Conservation (phyloP, 164 flowering plant species). For the Liriodendron chinense region DNA sequence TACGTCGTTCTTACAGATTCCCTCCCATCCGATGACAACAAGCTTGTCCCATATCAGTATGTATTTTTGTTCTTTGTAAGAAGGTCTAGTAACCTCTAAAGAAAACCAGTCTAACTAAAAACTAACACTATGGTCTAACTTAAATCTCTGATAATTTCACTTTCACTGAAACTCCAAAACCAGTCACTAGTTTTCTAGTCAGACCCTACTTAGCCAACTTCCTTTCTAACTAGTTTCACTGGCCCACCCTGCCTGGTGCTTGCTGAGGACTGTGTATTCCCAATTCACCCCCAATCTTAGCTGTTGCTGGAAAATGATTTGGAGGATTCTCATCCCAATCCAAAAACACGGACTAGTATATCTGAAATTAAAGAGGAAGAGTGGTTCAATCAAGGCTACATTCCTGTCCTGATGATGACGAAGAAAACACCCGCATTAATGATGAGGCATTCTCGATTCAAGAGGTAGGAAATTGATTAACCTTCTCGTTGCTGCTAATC, state of each 20-base stretch:
- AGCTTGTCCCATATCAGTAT: constrained; percentile 92
- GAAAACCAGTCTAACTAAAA: too few relatives aligned
- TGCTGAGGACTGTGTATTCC: constrained; percentile 34
- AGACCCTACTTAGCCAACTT: too few relatives aligned
- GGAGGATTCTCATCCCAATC: constrained; percentile 85
- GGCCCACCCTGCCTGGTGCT: too few relatives aligned
- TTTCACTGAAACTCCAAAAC: too few relatives aligned
- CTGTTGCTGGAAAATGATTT: constrained; percentile 70
- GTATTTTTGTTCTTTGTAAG: constrained; percentile 24
- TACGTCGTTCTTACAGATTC: constrained; percentile 77
- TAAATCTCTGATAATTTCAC: too few relatives aligned
- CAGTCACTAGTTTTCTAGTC: too few relatives aligned
- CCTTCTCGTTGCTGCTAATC: neutral
- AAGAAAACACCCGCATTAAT: constrained; percentile 43
- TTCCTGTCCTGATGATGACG: constrained; percentile 66
- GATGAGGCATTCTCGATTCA: constrained; percentile 57
- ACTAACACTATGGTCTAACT: too few relatives aligned
- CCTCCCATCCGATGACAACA: constrained; percentile 92
- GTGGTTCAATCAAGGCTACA: constrained; percentile 78
- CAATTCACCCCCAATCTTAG: constrained; percentile 58
- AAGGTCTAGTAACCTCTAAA: neutral
- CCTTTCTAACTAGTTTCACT: too few relatives aligned
- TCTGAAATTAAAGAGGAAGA: constrained; percentile 61
- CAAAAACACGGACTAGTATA: constrained; percentile 65
- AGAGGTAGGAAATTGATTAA: constrained; percentile 26